Evolutionary conservation across 805 yeast genomes (phyloP).

Genomic region (Sugiyamaella marilandica): DNA sequence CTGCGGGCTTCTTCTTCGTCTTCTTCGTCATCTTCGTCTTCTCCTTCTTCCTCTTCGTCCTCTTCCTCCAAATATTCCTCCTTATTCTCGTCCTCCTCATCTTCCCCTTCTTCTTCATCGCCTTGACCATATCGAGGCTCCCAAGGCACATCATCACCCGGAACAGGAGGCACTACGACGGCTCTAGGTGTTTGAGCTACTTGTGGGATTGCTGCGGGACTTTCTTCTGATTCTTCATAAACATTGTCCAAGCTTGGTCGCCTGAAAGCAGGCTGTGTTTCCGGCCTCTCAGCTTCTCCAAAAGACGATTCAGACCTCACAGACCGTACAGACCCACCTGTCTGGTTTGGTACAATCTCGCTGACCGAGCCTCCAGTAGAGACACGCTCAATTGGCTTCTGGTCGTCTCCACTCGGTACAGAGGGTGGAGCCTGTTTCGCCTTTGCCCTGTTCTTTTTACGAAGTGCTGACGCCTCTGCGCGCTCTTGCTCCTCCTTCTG

Average conservation of each 20-base stretch:
- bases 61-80: slow-evolving; percentile 12
- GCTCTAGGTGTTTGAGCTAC: neutral
- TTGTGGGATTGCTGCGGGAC: neutral
- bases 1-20: slow-evolving; percentile 55
- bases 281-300: neutral
- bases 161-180: neutral
- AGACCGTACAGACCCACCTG: slow-evolving; percentile 14
- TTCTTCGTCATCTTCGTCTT: slow-evolving; percentile 25
- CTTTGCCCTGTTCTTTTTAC: slow-evolving; percentile 34
- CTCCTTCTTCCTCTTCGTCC: slow-evolving; percentile 15
- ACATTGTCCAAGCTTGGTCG: neutral
- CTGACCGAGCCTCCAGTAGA: slow-evolving; percentile 8
- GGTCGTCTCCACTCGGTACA: neutral
- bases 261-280: neutral
- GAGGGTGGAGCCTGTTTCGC: slow-evolving; percentile 24
- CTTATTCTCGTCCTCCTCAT: slow-evolving; percentile 8
- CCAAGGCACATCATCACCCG: neutral
- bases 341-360: slow-evolving; percentile 4
- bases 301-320: neutral
- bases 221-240: neutral
- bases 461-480: slow-evolving; percentile 51
- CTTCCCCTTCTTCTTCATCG: slow-evolving; percentile 8
- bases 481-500: slow-evolving; percentile 76
- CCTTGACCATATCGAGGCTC: neutral
- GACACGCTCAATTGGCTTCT: slow-evolving; percentile 5